These are phyloP conservation scores for Leishmania braziliensis DNA, from an alignment of 208 protist species.

Conservation along the genomic window DNA sequence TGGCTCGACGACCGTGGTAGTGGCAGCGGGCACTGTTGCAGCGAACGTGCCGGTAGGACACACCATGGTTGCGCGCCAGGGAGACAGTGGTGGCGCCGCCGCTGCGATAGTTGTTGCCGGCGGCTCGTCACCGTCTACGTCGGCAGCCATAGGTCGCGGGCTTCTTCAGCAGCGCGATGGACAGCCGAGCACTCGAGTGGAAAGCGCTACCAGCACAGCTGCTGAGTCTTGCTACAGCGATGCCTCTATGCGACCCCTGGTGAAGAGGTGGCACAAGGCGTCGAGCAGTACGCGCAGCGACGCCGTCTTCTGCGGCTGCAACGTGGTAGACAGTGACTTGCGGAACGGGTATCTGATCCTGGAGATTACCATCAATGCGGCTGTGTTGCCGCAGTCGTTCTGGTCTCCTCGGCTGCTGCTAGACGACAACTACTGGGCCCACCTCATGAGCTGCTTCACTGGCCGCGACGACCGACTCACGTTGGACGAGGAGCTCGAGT, in stretches of 20 bases:
- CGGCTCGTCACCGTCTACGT: not conserved
- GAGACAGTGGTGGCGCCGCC: not conserved
- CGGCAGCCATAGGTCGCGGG: not conserved
- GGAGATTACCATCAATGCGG: constrained; percentile 49
- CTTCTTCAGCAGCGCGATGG: not conserved
- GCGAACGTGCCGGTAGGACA: not conserved
- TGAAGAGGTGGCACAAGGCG: constrained; percentile 28
- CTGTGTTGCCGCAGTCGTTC: constrained; percentile 27
- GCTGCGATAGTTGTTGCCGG: not conserved
- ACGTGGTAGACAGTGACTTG: constrained; percentile 82
- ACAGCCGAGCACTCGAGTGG: not conserved
- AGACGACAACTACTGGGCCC: constrained; percentile 40
- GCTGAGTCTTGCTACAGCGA: not conserved
- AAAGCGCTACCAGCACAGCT: not conserved
- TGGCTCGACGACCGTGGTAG: not conserved
- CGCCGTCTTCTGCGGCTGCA: constrained; percentile 53
- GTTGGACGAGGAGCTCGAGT: constrained; percentile 12
- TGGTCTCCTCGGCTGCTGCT: constrained; percentile 35
- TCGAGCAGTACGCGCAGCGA: constrained; percentile 30
- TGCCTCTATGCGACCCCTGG: not conserved
- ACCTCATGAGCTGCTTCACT: constrained; percentile 65
- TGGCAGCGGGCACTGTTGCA: not conserved
- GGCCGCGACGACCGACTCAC: constrained; percentile 54
- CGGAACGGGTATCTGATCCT: constrained; percentile 72
- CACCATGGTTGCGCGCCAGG: not conserved